Percentiles rank a stretch among this genome's conserved stretches.
Evolutionary conservation across 2,329 filamentous ascomycete species (phyloP).

Genomic region (Epichloe bromicola): DNA sequence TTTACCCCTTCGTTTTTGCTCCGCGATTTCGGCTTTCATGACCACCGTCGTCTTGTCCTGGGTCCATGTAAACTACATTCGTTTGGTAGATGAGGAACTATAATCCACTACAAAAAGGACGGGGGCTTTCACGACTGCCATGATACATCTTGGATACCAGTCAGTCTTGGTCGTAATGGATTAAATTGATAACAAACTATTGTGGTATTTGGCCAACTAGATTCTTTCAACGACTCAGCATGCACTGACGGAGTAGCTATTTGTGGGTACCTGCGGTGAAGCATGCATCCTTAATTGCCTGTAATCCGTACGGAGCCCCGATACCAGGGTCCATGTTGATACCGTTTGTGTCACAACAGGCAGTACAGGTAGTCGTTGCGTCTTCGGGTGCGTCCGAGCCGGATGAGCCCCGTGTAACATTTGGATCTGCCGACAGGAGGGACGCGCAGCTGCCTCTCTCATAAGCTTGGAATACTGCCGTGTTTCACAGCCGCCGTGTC

Average conservation of each 20-base stretch:
- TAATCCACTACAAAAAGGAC: not conserved
- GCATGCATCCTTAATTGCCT: not conserved
- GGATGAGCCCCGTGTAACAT: not conserved
- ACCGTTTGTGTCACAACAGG: not conserved
- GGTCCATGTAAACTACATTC: not conserved
- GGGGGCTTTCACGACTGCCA: not conserved
- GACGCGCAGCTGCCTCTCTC: not conserved
- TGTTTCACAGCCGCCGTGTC: not conserved
- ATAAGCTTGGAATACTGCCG: not conserved
- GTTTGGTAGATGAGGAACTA: not conserved
- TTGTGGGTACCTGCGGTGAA: not conserved
- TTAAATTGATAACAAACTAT: not conserved
- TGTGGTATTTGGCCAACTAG: too few species aligned
- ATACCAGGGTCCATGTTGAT: not conserved
- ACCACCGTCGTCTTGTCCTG: not conserved
- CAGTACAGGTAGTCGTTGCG: not conserved
- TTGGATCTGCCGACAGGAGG: not conserved
- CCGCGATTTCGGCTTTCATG: not conserved
- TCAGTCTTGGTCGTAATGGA: not conserved
- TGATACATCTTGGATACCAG: conserved; percentile 2
- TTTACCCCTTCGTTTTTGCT: too few species aligned
- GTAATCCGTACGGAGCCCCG: too few species aligned
- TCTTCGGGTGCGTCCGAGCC: not conserved
- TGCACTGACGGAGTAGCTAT: too few species aligned
- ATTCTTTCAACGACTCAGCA: too few species aligned